Percentiles rank a stretch among this genome's conserved stretches.
Conservation (phyloP, 371 early-diverging fungal species). For the Lichtheimia ornata region DNA sequence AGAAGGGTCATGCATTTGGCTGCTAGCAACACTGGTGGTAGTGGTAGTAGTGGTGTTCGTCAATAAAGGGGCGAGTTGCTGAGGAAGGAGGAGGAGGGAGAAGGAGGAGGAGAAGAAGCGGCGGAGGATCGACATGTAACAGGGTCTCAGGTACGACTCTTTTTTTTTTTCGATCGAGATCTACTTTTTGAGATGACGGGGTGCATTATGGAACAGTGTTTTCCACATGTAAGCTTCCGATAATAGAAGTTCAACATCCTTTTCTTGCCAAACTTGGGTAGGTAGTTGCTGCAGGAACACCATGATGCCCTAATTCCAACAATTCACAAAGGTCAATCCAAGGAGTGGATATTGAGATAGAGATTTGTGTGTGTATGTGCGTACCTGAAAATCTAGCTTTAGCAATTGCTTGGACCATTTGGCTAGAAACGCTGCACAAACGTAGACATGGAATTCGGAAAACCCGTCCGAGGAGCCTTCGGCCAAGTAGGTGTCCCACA, state of each 20-base stretch:
- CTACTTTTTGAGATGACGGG: slow-evolving; percentile 62
- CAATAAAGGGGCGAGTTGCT: too few relatives aligned
- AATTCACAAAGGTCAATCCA: neutral
- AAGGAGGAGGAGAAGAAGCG: too few relatives aligned
- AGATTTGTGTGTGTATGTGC: slow-evolving; percentile 11
- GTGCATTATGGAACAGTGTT: slow-evolving; percentile 87
- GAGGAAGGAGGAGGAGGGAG: too few relatives aligned
- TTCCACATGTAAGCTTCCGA: slow-evolving; percentile 97
- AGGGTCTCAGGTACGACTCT: too few relatives aligned
- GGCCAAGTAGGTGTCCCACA: slow-evolving; percentile 98
- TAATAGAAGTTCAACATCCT: slow-evolving; percentile 90
- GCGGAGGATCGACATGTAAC: too few relatives aligned
- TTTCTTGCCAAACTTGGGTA: slow-evolving; percentile 85
- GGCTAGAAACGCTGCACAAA: slow-evolving; percentile 95
- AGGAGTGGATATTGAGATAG: neutral
- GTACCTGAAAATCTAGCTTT: slow-evolving; percentile 85
- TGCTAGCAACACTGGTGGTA: too few relatives aligned
- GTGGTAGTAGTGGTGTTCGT: too few relatives aligned
- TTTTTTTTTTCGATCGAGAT: too few relatives aligned
- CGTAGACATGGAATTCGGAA: slow-evolving; percentile 95
- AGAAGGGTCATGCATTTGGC: too few relatives aligned
- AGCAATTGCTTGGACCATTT: slow-evolving; percentile 88
- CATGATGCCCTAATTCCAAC: slow-evolving; percentile 71
- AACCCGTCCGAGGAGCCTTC: slow-evolving; percentile 87
- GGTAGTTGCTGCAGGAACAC: slow-evolving; percentile 92